phyloP scores from a whole-genome alignment of 495 filamentous ascomycete species.

The Aspergillus avenaceus region DNA sequence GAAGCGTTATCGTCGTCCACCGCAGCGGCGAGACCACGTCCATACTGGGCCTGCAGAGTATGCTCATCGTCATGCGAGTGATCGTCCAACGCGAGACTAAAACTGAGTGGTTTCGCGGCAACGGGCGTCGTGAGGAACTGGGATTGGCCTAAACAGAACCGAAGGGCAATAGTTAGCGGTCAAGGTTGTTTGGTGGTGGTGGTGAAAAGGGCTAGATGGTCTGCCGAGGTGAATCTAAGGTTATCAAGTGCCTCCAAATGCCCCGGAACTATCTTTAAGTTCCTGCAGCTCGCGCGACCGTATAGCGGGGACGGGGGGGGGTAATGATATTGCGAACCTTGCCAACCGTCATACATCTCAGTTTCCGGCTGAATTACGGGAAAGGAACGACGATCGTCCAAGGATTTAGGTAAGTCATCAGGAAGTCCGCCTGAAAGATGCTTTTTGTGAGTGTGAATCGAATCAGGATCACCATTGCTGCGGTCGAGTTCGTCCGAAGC shows the following conservation, averaged over 20 bases:
- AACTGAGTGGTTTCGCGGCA: conserved; percentile 74
- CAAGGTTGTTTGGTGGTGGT: neutral
- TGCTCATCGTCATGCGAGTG: conserved; percentile 44
- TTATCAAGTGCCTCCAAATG: neutral
- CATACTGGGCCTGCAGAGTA: conserved; percentile 32
- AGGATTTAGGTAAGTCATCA: conserved; percentile 80
- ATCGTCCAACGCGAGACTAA: conserved; percentile 81
- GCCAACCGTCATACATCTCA: conserved; percentile 98
- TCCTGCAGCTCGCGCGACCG: conserved; percentile 3
- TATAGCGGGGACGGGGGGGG: neutral
- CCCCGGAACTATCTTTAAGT: neutral
- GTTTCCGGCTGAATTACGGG: conserved; percentile 63
- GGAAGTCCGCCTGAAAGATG: conserved; percentile 56
- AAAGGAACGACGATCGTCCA: conserved; percentile 78
- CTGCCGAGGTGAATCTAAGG: neutral
- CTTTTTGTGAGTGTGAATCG: conserved; percentile 13
- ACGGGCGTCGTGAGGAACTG: conserved; percentile 87
- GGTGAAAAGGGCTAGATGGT: too few species aligned
- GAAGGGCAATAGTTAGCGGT: neutral
- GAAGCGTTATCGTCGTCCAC: conserved; percentile 59
- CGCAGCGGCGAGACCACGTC: conserved; percentile 35
- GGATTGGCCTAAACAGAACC: conserved; percentile 66
- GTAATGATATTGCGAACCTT: conserved; percentile 62
- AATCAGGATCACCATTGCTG: conserved; percentile 10
- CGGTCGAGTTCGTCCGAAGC: conserved; percentile 30